Evolutionary conservation across 495 filamentous ascomycete species (phyloP), one percentile per base, ranked within the genome.

Genomic region (Lasiosphaeris hirsuta): DNA sequence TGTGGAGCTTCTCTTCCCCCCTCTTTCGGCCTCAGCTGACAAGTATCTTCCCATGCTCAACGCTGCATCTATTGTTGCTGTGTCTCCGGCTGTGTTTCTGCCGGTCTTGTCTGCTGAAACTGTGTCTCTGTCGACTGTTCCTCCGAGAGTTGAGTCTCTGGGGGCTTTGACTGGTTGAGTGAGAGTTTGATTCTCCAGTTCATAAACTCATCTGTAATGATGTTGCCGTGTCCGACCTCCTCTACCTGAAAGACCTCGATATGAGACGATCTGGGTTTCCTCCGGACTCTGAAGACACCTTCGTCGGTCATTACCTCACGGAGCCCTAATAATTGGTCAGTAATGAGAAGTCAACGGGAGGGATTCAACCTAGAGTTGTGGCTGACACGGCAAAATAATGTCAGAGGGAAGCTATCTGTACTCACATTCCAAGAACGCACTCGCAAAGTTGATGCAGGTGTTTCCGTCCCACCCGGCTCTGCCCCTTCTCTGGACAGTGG

Each of bases 361-460:
- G 5, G 23, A 30, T 30, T 5, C 2, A 30, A 30, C 23, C 2
- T 30, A 30, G 23, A 30, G 23, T 30, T 5, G 23, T 30, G 23
- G 53, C 13, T 14, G 13, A 5, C 1, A 3, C 17, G 10, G 1
- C 9, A 46, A 1, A 8, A 36, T 2, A 60, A n/a, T 18, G 5
- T 39, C 8, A 17, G 5, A 35, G 19, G 6, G 10, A 34, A 34
- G 18, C 10, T 10, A 44, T 30, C 5, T 30, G 2, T 13, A 53
- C 15, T 42, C 56, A 90, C 89, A 94, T 10, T 87, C 84, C 15
- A 98, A 70, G 61, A 97, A 90, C 0, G 68, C 75, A 5, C 78
- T 83, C 5, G 90, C 80, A 72, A 96, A 96, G 57, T 94, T 94
- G 71, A 97, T 93, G 63, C 93, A 96, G 18, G 86, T 75, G 63